Base-by-base conservation (phyloP, 2,329 filamentous ascomycete genomes). In the Diplodia seriata region DNA sequence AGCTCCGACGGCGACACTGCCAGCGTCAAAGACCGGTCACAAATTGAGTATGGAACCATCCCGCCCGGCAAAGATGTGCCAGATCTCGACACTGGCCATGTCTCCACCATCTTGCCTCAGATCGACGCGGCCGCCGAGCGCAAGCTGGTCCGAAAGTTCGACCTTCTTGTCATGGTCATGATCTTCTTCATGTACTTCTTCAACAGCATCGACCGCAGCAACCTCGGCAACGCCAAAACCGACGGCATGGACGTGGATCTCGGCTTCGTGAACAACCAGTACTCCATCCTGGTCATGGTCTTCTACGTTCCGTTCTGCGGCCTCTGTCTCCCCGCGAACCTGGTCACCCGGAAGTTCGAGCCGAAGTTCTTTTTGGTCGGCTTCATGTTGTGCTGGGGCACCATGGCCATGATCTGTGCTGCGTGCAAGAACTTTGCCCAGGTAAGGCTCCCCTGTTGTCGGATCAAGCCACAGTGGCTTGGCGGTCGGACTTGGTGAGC, bases 261-360 rank as follows among this genome's bases (percentile, higher is more conserved):
- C 3, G 70, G 73, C 15, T 73, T 77, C 31, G 69, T 69, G 0
- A 73, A 72, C 3, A 73, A 77, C 54, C 73, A 77, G 61, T 78
- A 74, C 66, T 76, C 74, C 15, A 69, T 76, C 1, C 68, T 78
- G 15, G 68, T 78, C 36, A 68, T 78, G 1, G 69, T 79, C 14
- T 79, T 78, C 69, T 77, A 77, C 67, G 70, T 79, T 14, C 76
- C 77, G 0, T 76, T 76, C 61, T 70, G 72, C 43, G 36, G 51
- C 5, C 31, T 69, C 14, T 66, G 62, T 47, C 29, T 69, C 15
- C 68, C 68, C 4, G 61, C 62, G 14, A 69, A 65, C 8, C 54
- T 69, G n/a, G 36, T 69, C 2, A 66, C 68, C 18, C 53, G 62
- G 12, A 66, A 53, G 23, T 67, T 57, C 15, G 38, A 69, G 26